phyloP scores from a whole-genome alignment of 2,329 filamentous ascomycete genomes.

The Colletotrichum tanaceti region DNA sequence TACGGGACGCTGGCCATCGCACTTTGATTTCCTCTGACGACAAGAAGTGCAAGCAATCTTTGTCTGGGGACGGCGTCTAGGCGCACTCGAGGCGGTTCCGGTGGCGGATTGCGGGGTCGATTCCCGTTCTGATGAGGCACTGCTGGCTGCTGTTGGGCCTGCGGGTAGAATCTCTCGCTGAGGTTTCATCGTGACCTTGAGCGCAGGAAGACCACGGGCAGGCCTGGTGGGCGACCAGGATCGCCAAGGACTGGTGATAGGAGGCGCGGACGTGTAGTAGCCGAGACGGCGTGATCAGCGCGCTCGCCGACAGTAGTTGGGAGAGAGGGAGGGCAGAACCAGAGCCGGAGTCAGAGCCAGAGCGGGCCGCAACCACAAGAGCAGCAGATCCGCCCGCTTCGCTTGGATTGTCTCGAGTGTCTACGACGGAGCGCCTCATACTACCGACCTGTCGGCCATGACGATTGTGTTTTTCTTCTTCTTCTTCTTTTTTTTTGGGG shows the following conservation, averaged over 20 bases:
- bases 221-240: conserved; percentile 18
- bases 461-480: not conserved
- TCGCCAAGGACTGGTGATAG: conserved; percentile 13
- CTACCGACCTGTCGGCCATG: conserved; percentile 39
- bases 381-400: conserved; percentile 39
- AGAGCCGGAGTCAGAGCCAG: conserved; percentile 14
- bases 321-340: conserved; percentile 25
- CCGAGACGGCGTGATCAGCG: conserved; percentile 27
- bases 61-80: conserved; percentile 38
- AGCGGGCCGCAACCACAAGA: conserved; percentile 36
- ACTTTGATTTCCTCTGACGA: conserved; percentile 40
- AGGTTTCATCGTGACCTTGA: conserved; percentile 37
- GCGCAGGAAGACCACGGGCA: conserved; percentile 24
- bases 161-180: conserved; percentile 40
- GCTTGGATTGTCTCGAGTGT: conserved; percentile 29
- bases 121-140: conserved; percentile 29
- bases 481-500: too few relatives aligned
- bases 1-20: conserved; percentile 39
- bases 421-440: conserved; percentile 32
- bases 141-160: conserved; percentile 29
- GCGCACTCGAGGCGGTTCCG: conserved; percentile 22
- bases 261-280: conserved; percentile 31
- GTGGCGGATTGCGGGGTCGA: conserved; percentile 33
- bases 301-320: conserved; percentile 15
- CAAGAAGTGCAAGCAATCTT: conserved; percentile 41